Evolutionary conservation across 1,284 basidiomycete species (phyloP).

Genomic region (Fomitopsis pinicola): DNA sequence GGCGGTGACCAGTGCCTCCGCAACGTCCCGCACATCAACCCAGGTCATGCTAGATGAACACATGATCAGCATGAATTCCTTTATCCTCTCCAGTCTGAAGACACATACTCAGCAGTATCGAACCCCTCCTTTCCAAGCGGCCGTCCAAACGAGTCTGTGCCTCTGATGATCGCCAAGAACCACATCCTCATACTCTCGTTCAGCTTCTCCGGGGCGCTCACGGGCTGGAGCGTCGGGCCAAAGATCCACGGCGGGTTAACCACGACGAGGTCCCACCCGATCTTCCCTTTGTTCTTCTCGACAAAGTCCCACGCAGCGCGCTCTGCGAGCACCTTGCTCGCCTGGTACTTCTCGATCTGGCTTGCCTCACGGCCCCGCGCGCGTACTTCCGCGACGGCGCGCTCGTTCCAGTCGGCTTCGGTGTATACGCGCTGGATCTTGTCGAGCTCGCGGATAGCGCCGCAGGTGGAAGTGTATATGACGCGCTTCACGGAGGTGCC

Average conservation of each 20-base stretch:
- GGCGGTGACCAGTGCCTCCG: slow-evolving; percentile 51
- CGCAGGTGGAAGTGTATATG: slow-evolving; percentile 59
- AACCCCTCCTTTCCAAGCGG: too few relatives aligned
- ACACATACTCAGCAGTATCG: too few relatives aligned
- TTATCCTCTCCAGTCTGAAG: too few relatives aligned
- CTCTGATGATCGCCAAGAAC: neutral
- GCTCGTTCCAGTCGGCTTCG: slow-evolving; percentile 62
- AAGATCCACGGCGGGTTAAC: slow-evolving; percentile 52
- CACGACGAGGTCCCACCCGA: slow-evolving; percentile 49
- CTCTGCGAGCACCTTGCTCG: slow-evolving; percentile 69
- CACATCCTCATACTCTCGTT: neutral
- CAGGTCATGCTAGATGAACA: slow-evolving; percentile 20
- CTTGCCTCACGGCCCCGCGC: slow-evolving; percentile 44
- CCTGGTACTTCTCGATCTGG: slow-evolving; percentile 42
- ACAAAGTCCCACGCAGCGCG: slow-evolving; percentile 53
- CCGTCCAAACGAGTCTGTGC: too few relatives aligned
- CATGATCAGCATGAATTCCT: too few relatives aligned
- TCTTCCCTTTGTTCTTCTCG: slow-evolving; percentile 42
- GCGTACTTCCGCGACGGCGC: slow-evolving; percentile 42
- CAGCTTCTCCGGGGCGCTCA: neutral
- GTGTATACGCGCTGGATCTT: slow-evolving; percentile 21
- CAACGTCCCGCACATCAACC: slow-evolving; percentile 64
- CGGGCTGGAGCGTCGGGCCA: slow-evolving; percentile 35
- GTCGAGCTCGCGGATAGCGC: slow-evolving; percentile 31
- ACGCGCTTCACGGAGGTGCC: slow-evolving; percentile 55